Base-by-base conservation (phyloP, 176 grass and related monocot species). In the Melocanna baccifera region DNA sequence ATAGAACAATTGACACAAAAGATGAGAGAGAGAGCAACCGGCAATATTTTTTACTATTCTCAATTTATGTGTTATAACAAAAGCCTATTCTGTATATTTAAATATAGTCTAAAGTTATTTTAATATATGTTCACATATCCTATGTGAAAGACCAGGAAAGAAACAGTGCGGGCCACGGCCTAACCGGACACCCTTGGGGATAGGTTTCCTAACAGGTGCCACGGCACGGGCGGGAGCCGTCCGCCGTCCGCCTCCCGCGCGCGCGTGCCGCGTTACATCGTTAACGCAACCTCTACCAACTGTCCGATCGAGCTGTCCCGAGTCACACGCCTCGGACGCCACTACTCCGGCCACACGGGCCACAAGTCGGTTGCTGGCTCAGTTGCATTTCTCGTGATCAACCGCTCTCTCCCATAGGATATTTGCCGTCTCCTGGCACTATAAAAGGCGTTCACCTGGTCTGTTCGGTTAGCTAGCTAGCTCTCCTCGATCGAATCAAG, bases 231-330 rank as follows among this genome's bases (percentile, higher is more conserved):
- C 40, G 28, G 8, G 43, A 12, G 77, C 62, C 77, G 62, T 8
- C 75, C 37, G 23, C 58, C 53, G 22, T 7, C 58, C 28, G 43
- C 58, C 26, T 51, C 50, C 9, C 4, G 48, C 7, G 48, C 7
- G 48, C 18, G 36, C 51, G 1, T 34, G 34, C 51, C 0, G 53
- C 53, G 22, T 15, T 32, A 22, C 26, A 15, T 32, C 26, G 26
- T 63, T 15, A 30, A 28, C 16, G 61, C n/a, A 55, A 14, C 73
- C 41, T 42, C 73, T 59, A 55, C 74, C 74, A 77, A 78, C 76
- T 30, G 75, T 57, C 23, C 75, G 23, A 23, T 16, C 13, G 45
- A 50, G n/a, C 51, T 20, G 5, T 32, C 48, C 2, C 29, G 12
- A 4, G 13, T n/a, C 4, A 11, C 47, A 16, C 47, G 14, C 11